Evolutionary conservation across 83 land plant species (phyloP).

Genomic region (Picea abies): DNA sequence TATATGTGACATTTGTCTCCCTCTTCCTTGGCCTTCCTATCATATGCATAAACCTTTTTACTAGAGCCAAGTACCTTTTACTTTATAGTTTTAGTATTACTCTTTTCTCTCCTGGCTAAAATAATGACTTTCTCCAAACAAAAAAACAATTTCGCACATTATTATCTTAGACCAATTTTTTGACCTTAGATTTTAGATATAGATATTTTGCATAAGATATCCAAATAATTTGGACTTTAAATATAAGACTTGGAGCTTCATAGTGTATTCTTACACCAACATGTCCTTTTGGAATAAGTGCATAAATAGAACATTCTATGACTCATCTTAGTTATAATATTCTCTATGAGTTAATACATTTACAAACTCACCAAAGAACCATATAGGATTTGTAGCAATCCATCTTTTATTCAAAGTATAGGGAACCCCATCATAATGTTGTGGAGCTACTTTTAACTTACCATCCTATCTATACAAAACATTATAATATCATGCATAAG

Average conservation of each 20-base stretch:
- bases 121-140: neutral
- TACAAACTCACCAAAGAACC: neutral
- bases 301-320: neutral
- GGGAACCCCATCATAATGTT: too few relatives aligned
- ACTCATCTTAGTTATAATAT: neutral
- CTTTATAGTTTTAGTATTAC: neutral
- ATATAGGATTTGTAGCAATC: neutral
- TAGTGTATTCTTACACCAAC: neutral
- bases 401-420: neutral
- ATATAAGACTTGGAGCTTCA: neutral
- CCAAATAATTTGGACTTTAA: neutral
- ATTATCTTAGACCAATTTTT: neutral
- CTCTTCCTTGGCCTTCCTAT: neutral
- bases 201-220: neutral
- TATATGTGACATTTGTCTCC: neutral
- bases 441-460: too few relatives aligned
- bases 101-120: neutral
- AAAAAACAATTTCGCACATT: neutral
- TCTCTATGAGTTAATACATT: neutral
- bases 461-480: too few relatives aligned
- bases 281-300: neutral
- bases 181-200: neutral
- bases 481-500: too few relatives aligned
- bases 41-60: neutral
- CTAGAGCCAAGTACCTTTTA: neutral